Percentiles rank a stretch among this genome's conserved stretches.
Evolutionary conservation across 2,329 filamentous ascomycete species (phyloP).

Genomic region (Tolypocladium ophioglossoides): DNA sequence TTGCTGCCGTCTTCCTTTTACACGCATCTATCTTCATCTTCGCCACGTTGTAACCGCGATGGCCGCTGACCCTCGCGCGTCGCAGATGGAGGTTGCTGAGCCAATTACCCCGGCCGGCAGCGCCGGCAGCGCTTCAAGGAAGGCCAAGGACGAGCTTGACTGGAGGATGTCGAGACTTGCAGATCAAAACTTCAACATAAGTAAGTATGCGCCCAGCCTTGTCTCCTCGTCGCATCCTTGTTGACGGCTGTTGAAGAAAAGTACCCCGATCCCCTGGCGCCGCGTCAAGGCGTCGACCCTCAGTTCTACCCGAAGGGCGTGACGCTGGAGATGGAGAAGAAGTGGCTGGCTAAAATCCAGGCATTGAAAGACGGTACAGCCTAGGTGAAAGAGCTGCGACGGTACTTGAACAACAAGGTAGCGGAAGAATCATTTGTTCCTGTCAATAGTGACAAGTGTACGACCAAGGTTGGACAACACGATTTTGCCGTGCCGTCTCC

Average conservation of each 20-base stretch:
- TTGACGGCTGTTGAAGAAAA: slow-evolving; percentile 17
- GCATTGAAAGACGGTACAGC: slow-evolving; percentile 1
- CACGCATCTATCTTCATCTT: neutral
- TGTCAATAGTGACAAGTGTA: neutral
- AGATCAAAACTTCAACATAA: slow-evolving; percentile 35
- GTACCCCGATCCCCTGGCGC: slow-evolving; percentile 36
- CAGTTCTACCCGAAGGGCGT: slow-evolving; percentile 26
- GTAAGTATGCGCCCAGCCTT: slow-evolving; percentile 13
- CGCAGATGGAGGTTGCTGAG: slow-evolving; percentile 12
- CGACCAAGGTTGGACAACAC: neutral
- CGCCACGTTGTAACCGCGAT: slow-evolving; percentile 3
- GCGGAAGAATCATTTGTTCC: no score
- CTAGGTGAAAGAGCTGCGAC: neutral
- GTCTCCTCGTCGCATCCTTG: neutral
- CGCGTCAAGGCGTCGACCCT: slow-evolving; percentile 20
- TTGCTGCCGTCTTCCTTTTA: neutral
- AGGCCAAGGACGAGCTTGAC: slow-evolving; percentile 34
- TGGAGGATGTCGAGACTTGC: slow-evolving; percentile 24
- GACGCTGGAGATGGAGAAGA: slow-evolving; percentile 29
- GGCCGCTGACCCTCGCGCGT: slow-evolving; percentile 9
- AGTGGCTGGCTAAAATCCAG: slow-evolving; percentile 24
- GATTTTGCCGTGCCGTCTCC: neutral
- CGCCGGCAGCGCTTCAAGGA: slow-evolving; percentile 19
- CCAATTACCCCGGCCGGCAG: slow-evolving; percentile 3
- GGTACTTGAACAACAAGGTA: neutral